Evolutionary conservation across 1,139 yeast genomes (phyloP), one percentile per base, ranked within the genome.

Genomic region (Magnusiomyces fungicola): DNA sequence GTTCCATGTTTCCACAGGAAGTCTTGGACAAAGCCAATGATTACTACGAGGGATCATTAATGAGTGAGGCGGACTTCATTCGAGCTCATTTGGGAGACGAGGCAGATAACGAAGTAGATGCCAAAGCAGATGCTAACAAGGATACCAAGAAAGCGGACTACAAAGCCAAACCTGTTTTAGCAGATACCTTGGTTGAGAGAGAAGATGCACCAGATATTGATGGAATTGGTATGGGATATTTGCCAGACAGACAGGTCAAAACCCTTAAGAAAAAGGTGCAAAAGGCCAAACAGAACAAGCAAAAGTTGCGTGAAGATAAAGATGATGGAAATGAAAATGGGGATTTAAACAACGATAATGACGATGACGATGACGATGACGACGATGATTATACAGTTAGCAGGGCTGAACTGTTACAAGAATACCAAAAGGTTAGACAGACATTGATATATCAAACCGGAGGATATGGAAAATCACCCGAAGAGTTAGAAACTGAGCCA

Each of bases 401-500:
- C 14, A 44, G 51, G 12, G 44, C 46, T 3, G 50, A 78, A 71
- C 57, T 84, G 3, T 70, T 74, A 1, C 63, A 70, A 12, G 79
- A 80, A 47, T 86, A 86, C 60, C 79, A 81, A 46, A 70, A 73
- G 44, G 60, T 84, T 50, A 71, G 86, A 40, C 78, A 78, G 49
- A 72, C 73, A 50, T 64, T 83, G 56, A 69, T 82, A 22, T 65
- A 70, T 45, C 68, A 69, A 47, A 61, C 71, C 10, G 77, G 78
- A 1, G 83, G 83, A 0, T 79, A 64, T 55, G 65, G 65, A 19
- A 69, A 71, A 54, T 63, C 75, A 2, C 74, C 74, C 6, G 66
- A 69, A 49, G 88, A 78, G 47, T 61, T 67, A 52, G 92, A 80
- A 53, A 62, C 79, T 18, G 95, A 84, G 58, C 88, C 88, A 0